phyloP scores from a whole-genome alignment of 257 asterid genomes.

The Ballota nigra region DNA sequence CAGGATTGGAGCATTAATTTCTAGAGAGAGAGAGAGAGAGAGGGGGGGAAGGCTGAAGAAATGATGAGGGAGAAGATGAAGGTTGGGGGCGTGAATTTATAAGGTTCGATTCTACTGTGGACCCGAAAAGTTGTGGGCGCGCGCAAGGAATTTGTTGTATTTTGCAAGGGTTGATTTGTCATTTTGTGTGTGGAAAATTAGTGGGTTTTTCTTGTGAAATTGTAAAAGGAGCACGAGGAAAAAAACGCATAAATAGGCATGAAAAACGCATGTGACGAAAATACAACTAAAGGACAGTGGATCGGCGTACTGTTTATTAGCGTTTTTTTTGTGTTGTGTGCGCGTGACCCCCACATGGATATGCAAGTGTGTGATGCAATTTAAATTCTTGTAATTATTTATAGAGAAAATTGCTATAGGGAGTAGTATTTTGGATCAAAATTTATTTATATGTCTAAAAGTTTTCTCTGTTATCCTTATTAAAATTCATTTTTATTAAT shows the following conservation, averaged over 20 bases:
- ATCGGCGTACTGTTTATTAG: no score
- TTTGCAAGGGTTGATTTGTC: background rate
- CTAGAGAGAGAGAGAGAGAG: background rate
- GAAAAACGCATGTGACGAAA: slow-evolving; percentile 31
- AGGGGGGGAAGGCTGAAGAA: background rate
- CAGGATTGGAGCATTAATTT: background rate
- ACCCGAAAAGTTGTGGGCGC: background rate
- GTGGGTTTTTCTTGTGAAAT: slow-evolving; percentile 10
- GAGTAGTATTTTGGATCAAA: no score
- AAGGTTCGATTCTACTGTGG: slow-evolving; percentile 9
- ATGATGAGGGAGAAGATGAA: slow-evolving; percentile 4
- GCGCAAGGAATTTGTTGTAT: background rate
- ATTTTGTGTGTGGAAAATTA: background rate
- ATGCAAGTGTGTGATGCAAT: no score
- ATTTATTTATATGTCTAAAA: no score
- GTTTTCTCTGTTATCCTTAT: background rate
- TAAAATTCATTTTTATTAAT: background rate
- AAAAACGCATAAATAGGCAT: slow-evolving; percentile 25
- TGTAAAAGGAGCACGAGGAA: slow-evolving; percentile 12
- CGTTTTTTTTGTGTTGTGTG: no score
- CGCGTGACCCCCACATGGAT: no score
- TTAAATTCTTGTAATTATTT: no score
- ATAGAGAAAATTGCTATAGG: no score
- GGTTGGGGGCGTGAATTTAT: slow-evolving; percentile 24
- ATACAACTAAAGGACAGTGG: background rate